Base-by-base conservation (phyloP, 768 basidiomycete species). In the Tylopilus subfusipes region DNA sequence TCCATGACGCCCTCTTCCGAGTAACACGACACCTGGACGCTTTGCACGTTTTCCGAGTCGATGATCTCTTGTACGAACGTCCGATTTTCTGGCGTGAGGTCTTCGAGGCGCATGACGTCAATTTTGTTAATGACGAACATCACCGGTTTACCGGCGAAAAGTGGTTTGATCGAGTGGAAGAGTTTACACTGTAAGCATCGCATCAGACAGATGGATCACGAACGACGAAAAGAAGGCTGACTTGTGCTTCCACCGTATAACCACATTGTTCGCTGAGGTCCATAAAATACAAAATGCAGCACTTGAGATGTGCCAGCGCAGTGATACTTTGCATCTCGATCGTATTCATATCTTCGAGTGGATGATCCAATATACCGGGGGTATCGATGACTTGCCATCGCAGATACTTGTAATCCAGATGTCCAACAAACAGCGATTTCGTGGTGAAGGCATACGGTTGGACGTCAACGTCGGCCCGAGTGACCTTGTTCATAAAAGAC, bases 281-380 rank as follows among this genome's bases (percentile, higher is more conserved):
- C 94, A 99, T 98, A 70, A 98, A 99, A 76, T 98, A 99, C 70
- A 99, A 74, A 11, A 98, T 80, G 68, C 93, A 95, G 61, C 86
- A 84, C 73, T 97, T 93, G 42, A 99, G 75, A 74, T 99, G 97
- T 8, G 97, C 97, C 57, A 99, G 78, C 14, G 97, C 97, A 34
- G 96, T 98, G 69, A 97, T 97, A 63, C 92, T 95, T 78, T 99
- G 97, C 96, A 98, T 99, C 76, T 99, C 97, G 63, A 99, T 99
- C 55, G 95, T 98, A 79, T 98, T 98, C 97, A 99, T 98, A 48
- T 99, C 97, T 73, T 99, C 96, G 30, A 98, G 79, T 2, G 96
- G 95, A 71, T 98, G 97, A 69, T 99, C 97, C 61, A 99, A 81
- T 55, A 99, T 88, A 55, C 97, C 97, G 2, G 97, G 97, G 38